Evolutionary conservation across 2,329 filamentous ascomycete genomes (phyloP), one percentile per base, ranked within the genome.

Genomic region (Xylariaceae sp.): DNA sequence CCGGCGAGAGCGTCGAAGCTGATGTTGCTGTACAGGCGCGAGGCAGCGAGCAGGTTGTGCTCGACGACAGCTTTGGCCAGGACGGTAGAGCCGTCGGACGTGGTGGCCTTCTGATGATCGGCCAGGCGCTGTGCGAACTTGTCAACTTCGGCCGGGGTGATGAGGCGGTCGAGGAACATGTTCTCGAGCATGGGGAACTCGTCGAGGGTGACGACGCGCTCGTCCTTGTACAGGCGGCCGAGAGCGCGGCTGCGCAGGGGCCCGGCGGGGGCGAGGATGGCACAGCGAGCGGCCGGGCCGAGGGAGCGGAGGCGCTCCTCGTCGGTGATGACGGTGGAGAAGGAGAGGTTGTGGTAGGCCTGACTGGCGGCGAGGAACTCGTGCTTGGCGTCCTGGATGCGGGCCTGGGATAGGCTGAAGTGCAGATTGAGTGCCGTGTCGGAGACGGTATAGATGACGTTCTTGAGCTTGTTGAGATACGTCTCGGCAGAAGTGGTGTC

Each of bases 401-500:
- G 87, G 6, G 94, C 94, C 70, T 96, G 90, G 9, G 87, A 92
- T 55, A 97, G 83, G 62, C 89, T 83, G 72, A 97, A 99, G 70
- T 92, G 86, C 44, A 97, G 76, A 59, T 83, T 83, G 42, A 92
- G 77, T 53, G 87, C 81, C 36, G 84, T 80, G 66, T 96, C 84
- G 30, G 79, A 72, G 31, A 96, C 83, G 55, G 81, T 85, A 73
- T 89, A 83, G 66, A 96, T 90, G 58, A 96, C 78, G 65, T 94
- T 92, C 73, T 96, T 97, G 69, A 95, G 87, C 69, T 92, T 91
- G 77, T 96, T 96, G 62, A 99, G 79, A 66, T 91, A 95, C 38
- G 80, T 82, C 66, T 95, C 90, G 39, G 94, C 94, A 33, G 81
- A 79, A 1, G 86, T 90, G 9, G 89, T 87, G 71, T 97, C 91